Percentiles rank a stretch among this genome's conserved stretches.
Conservation (phyloP, 2,329 filamentous ascomycete species). For the Colletotrichum shisoi region DNA sequence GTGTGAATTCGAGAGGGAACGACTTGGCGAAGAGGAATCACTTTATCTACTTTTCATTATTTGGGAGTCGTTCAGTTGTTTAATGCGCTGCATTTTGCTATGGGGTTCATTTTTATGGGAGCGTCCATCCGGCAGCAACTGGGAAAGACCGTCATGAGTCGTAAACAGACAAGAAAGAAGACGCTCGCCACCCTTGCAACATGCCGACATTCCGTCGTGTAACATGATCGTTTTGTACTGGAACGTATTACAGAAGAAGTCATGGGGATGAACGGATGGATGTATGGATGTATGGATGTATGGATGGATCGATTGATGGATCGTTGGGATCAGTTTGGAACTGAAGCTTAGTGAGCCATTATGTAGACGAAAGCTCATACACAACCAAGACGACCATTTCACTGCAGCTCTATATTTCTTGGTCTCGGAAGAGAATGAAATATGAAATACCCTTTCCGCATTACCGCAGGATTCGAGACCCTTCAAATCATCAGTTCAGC, state of each 20-base stretch:
- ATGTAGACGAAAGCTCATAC: constrained; percentile 33
- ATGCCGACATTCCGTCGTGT: constrained; percentile 30
- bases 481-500: too few relatives aligned
- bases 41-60: constrained; percentile 15
- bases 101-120: constrained; percentile 35
- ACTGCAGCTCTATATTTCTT: neutral
- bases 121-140: constrained; percentile 32
- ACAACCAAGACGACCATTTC: constrained; percentile 23
- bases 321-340: constrained; percentile 25
- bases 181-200: constrained; percentile 4
- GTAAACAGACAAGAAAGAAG: constrained; percentile 13
- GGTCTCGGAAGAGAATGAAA: neutral
- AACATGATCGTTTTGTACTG: constrained; percentile 29
- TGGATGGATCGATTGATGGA: neutral
- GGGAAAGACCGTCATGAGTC: constrained; percentile 22
- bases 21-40: constrained; percentile 29
- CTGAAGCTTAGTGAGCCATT: constrained; percentile 27
- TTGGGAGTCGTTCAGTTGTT: constrained; percentile 34
- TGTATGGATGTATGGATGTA: too few relatives aligned
- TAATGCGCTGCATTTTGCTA: constrained; percentile 38
- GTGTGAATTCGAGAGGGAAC: constrained; percentile 7
- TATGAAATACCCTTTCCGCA: neutral
- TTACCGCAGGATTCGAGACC: neutral
- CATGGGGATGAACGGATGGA: constrained; percentile 8
- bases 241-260: constrained; percentile 24